Evolutionary conservation across 176 grass and related monocot species (phyloP), one percentile per base, ranked within the genome.

Genomic region (Carex parvula): DNA sequence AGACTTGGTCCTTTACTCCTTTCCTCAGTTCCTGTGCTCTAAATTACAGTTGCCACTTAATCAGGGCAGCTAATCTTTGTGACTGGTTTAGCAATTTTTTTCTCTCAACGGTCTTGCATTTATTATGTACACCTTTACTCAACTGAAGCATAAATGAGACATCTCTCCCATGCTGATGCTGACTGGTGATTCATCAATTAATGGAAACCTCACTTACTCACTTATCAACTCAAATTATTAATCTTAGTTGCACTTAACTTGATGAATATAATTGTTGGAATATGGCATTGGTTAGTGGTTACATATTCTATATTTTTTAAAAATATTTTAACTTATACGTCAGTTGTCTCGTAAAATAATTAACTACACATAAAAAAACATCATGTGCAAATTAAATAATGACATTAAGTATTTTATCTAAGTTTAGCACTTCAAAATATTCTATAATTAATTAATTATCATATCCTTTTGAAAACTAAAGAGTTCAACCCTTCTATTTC

Each of bases 101-200:
- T 74, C 16, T 74, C 11, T 50, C 52, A 14, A 14, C 13, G 64
- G 22, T 20, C 8, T 70, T 41, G 39, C 52, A 85, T 71, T 84
- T 76, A 73, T 56, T 84, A 65, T 41, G 32, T 84, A 44, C 66
- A 84, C 16, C 50, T 59, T 46, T 32, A 85, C 46, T 48, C 83
- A 85, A 30, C 24, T 85, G n/a, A 18, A 20, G 16, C 54, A 80
- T 80, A 33, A 35, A 81, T 22, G 69, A 48, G 48, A 72, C 69
- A 48, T 46, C 3, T 62, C 60, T 2, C 54, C 60, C 13, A 14
- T 65, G 33, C 59, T 9, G 20, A 50, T 52, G 18, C 70, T 24
- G n/a, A 50, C 20, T 2, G 68, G 2, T 71, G 37, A 39, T 39
- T 39, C 33, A 44, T 2, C 68, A 44, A 71, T 44, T 46, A 44